Evolutionary conservation across 176 grass and related monocot species (phyloP), one percentile per base, ranked within the genome.

Genomic region (Triticum timopheevii): DNA sequence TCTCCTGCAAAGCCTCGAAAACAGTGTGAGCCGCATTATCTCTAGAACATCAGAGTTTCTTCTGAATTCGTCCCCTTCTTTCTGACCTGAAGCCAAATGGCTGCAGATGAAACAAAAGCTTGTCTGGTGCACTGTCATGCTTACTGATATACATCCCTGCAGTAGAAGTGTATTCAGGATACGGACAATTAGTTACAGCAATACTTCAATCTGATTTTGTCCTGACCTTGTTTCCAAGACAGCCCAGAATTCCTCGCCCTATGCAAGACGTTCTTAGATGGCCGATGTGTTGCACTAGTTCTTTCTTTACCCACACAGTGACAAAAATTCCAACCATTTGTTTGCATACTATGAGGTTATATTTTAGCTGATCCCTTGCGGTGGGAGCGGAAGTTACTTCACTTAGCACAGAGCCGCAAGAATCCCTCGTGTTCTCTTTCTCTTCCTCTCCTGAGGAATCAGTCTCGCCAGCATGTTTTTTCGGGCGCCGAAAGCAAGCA

Each of bases 291-390:
- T 89, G 90, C 9, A 94, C 88, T 65, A 97, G 81, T 78, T 97
- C 92, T 62, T 86, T 96, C 69, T 95, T 94, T 34, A 89, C 84
- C 96, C 96, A 98, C 20, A 98, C 90, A 71, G 86, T 92, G 15
- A 95, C 82, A 86, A 98, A 98, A 75, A 98, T 94, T 12, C 96
- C 96, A 79, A 98, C 96, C 93, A 98, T 94, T 80, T 98, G 90
- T 83, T 98, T 96, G 87, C 92, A 89, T 19, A 90, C 90, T 71
- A 98, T 90, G n/a, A 96, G 93, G 78, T 88, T 94, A 84, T 96
- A 98, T 85, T 82, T 97, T 45, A 86, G 85, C 65, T 93, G 77
- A 77, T 90, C 73, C 83, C 87, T 87, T 59, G 84, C 35, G 6
- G 58, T 59, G 45, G 88, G 87, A 82, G 73, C 64, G 81, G 71